Base-by-base conservation (phyloP, 2,329 filamentous ascomycete species). In the Cercospora nicotianae region DNA sequence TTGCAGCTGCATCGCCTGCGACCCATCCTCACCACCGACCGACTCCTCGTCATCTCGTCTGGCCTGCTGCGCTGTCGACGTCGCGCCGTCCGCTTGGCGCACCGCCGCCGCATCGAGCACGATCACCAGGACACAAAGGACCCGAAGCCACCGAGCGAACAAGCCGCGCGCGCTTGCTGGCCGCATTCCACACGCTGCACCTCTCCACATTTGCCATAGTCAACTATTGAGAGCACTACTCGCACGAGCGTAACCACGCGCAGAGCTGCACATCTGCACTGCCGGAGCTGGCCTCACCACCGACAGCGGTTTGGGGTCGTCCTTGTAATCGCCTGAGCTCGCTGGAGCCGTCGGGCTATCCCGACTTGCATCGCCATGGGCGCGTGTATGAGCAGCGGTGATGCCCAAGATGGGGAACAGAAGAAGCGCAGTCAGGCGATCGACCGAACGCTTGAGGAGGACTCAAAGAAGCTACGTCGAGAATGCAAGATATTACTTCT, bases 401-500 rank as follows among this genome's bases (percentile, higher is more conserved):
- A 90, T 73, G 91, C 87, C 80, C 90, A 90, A 79, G 93, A 93
- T 79, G 93, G 96, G 83, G 88, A 86, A 79, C 90, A 93, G 86
- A 97, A 95, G 87, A 97, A 98, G 86, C 89, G 91, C 81, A 97
- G 93, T 81, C 93, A 97, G 82, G 91, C 91, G 80, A 99, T 99
- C 78, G 95, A 99, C 82, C 91, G 91, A 81, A 90, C 88, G 76
- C 86, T 99, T 70, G 94, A 98, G 80, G 94, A 98, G 79, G 95
- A 99, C 81, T 96, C 93, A 63, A 93, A 92, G 81, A 88, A 91
- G 80, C 85, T 98, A 84, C 90, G 94, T 80, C 88, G 93, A 84
- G 95, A 99, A 91, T 98, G 95, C 92, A 99, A 99, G 84, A 98
- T 99, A 74, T 83, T 99, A 69, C 85, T 99, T 64, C 85, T 99